A percentile compares a stretch with the other conserved stretches of the same genome.
phyloP scores from a whole-genome alignment of 2,329 filamentous ascomycete species.

The Leptographium wingfieldii region DNA sequence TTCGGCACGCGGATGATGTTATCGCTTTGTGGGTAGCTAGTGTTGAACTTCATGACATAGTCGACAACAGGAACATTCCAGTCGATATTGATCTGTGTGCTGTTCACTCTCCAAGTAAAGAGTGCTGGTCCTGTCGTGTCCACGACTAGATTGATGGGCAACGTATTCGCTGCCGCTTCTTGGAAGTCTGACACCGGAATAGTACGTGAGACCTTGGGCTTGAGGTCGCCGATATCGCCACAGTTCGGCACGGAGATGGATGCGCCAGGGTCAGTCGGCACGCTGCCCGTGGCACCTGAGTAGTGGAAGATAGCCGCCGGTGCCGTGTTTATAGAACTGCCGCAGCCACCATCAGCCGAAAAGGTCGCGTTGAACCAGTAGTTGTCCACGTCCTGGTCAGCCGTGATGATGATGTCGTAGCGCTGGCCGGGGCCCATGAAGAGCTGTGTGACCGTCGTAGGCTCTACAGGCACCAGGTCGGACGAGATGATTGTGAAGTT shows the following conservation, averaged over 20 bases:
- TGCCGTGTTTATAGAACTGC: conserved; percentile 11
- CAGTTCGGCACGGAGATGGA: not conserved
- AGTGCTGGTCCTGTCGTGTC: not conserved
- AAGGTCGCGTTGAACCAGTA: conserved; percentile 32
- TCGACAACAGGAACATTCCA: conserved; percentile 23
- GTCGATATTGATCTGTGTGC: conserved; percentile 18
- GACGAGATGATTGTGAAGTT: conserved; percentile 35
- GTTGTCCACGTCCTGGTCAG: conserved; percentile 19
- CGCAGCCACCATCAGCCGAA: conserved; percentile 11
- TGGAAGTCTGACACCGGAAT: not conserved
- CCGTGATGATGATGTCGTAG: conserved; percentile 32
- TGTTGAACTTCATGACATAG: conserved; percentile 18
- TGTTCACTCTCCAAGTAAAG: conserved; percentile 14
- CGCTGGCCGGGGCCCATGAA: conserved; percentile 34
- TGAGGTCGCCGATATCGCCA: conserved; percentile 1
- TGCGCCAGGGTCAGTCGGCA: conserved; percentile 14
- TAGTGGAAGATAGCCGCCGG: conserved; percentile 20
- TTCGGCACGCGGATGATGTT: conserved; percentile 15
- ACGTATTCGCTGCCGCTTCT: not conserved
- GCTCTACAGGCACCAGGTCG: conserved; percentile 37
- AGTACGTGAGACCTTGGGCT: conserved; percentile 5
- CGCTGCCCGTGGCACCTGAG: conserved; percentile 10
- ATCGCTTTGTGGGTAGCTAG: conserved; percentile 14
- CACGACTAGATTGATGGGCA: conserved; percentile 4
- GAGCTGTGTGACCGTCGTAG: conserved; percentile 31